Conservation (phyloP, 441 rosid genomes). For the Melastoma candidum region DNA sequence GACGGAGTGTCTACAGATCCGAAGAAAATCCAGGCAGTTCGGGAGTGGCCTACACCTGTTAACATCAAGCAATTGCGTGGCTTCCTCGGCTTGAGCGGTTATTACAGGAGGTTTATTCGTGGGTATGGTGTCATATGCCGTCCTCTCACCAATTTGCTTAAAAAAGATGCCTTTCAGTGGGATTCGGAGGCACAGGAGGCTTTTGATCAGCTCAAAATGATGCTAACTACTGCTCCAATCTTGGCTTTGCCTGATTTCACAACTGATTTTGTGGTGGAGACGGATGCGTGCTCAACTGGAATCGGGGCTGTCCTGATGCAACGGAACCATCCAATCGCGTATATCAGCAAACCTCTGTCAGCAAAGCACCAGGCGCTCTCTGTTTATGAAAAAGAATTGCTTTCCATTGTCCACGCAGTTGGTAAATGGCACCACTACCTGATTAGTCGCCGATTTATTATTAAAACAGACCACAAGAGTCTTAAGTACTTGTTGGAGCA, state of each 20-base stretch:
- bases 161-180: background rate
- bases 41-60: background rate
- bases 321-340: background rate
- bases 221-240: background rate
- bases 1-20: background rate
- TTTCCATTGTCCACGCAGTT: too few species aligned
- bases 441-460: too few species aligned
- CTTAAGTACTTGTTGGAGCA: too few species aligned
- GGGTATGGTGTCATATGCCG: background rate
- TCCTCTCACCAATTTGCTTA: background rate
- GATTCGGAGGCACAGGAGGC: background rate
- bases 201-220: background rate
- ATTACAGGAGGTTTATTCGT: conserved; percentile 1
- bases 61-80: background rate
- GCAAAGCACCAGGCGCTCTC: too few species aligned
- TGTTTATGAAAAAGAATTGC: too few species aligned
- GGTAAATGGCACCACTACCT: too few species aligned
- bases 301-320: background rate
- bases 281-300: background rate
- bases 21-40: background rate
- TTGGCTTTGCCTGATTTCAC: background rate
- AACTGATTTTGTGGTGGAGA: background rate
- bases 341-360: too few species aligned
- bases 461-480: too few species aligned
- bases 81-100: background rate